These are phyloP conservation scores for Saccharata proteae DNA, from an alignment of 2,329 filamentous ascomycete species.

Conservation along the genomic window DNA sequence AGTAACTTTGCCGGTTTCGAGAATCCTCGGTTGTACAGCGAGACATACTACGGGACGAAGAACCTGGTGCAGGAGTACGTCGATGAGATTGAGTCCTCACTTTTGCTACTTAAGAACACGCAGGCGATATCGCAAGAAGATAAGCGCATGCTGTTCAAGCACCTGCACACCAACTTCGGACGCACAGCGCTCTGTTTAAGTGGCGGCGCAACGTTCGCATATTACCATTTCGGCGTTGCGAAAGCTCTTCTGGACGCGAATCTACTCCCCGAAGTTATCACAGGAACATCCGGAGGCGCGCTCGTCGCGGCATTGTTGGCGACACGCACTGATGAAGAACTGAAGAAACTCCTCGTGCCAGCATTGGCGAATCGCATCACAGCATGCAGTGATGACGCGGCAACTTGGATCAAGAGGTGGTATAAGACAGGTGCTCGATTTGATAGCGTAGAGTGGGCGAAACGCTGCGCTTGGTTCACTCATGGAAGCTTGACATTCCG, in stretches of 20 bases:
- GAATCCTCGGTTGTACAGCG: conserved; percentile 87
- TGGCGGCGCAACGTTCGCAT: conserved; percentile 87
- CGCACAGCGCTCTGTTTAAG: conserved; percentile 87
- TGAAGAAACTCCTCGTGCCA: conserved; percentile 73
- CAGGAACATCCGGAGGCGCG: conserved; percentile 88
- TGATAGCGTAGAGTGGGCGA: conserved; percentile 85
- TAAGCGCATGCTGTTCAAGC: conserved; percentile 75
- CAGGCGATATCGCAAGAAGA: conserved; percentile 55
- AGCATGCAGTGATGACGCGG: conserved; percentile 68
- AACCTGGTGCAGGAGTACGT: conserved; percentile 81
- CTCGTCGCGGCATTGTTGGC: conserved; percentile 77
- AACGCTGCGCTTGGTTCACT: conserved; percentile 77
- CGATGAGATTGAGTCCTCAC: conserved; percentile 62
- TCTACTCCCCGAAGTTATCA: conserved; percentile 84
- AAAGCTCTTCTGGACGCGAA: conserved; percentile 80
- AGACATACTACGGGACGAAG: conserved; percentile 98
- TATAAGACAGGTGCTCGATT: conserved; percentile 89
- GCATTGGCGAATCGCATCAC: conserved; percentile 75
- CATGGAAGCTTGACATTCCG: conserved; percentile 85
- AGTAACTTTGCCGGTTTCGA: conserved; percentile 96
- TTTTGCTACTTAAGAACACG: conserved; percentile 58
- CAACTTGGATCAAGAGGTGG: conserved; percentile 72
- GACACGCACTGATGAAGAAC: conserved; percentile 82
- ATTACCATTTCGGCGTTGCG: conserved; percentile 90
- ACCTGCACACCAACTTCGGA: conserved; percentile 80